phyloP scores from a whole-genome alignment of 768 basidiomycete species.

The Auriscalpium orientale region DNA sequence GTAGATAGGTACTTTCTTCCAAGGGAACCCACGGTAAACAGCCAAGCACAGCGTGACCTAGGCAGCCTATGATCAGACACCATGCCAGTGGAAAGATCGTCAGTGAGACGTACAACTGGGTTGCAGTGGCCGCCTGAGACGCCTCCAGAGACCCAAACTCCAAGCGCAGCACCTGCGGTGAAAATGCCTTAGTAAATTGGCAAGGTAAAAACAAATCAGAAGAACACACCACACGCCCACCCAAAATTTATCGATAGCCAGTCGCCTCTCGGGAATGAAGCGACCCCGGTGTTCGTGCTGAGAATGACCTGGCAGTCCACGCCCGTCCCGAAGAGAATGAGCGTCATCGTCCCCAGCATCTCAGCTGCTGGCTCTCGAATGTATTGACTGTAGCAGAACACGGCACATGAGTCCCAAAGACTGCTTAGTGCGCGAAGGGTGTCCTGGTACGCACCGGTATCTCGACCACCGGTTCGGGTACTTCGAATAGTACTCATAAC shows the following conservation, averaged over 20 bases:
- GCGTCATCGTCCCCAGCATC: conserved; percentile 6
- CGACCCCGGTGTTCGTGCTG: conserved; percentile 13
- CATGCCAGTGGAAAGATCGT: neutral
- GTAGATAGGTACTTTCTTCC: conserved; percentile 71
- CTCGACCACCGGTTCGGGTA: conserved; percentile 18
- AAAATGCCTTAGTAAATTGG: neutral
- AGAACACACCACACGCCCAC: conserved; percentile 17
- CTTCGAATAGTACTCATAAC: conserved; percentile 1
- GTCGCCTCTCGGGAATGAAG: conserved; percentile 18
- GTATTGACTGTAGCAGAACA: neutral
- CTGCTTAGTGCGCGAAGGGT: too few relatives aligned
- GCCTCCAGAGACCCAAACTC: conserved; percentile 59
- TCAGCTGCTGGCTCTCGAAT: conserved; percentile 9
- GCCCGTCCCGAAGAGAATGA: conserved; percentile 8
- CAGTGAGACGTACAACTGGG: conserved; percentile 20
- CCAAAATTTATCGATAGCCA: conserved; percentile 12
- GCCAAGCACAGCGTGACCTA: conserved; percentile 68
- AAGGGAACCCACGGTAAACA: conserved; percentile 65
- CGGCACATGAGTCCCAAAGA: neutral
- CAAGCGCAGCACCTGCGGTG: conserved; percentile 44
- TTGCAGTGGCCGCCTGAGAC: conserved; percentile 63
- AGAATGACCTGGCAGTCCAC: conserved; percentile 9
- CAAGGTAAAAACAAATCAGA: neutral
- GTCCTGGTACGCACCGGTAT: conserved; percentile 6
- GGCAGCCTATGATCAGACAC: neutral